phyloP scores from a whole-genome alignment of 192 early-diverging fungal species.

The Oehlia diaphana region DNA sequence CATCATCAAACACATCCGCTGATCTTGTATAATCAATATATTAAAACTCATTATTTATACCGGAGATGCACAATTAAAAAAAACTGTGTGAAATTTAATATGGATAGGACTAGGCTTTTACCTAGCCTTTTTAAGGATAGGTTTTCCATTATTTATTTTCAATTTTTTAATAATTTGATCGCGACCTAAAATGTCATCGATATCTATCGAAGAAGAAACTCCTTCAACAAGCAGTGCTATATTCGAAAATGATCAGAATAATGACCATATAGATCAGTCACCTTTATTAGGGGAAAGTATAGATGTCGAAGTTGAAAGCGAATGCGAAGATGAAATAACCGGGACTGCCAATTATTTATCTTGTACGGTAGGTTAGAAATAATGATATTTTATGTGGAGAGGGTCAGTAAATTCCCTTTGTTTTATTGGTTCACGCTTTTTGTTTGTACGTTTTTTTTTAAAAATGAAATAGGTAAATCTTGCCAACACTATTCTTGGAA shows the following conservation, averaged over 20 bases:
- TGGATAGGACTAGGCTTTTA: no score
- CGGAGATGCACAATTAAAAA: no score
- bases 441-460: slow-evolving; percentile 39
- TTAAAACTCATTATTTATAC: no score
- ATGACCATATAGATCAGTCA: background rate
- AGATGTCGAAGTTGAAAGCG: background rate
- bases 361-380: slow-evolving; percentile 14
- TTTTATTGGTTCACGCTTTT: background rate
- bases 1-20: no score
- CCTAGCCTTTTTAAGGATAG: no score
- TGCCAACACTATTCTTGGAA: slow-evolving; percentile 95
- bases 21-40: no score
- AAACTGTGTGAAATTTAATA: no score
- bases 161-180: no score
- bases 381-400: background rate
- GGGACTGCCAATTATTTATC: slow-evolving; percentile 8
- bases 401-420: background rate
- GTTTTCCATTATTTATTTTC: no score
- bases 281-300: background rate
- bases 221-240: background rate
- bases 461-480: slow-evolving; percentile 73
- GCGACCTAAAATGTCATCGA: slow-evolving; percentile 13
- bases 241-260: background rate
- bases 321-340: background rate
- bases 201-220: background rate